phyloP scores from a whole-genome alignment of 2,329 filamentous ascomycete genomes.

The Onygena corvina region DNA sequence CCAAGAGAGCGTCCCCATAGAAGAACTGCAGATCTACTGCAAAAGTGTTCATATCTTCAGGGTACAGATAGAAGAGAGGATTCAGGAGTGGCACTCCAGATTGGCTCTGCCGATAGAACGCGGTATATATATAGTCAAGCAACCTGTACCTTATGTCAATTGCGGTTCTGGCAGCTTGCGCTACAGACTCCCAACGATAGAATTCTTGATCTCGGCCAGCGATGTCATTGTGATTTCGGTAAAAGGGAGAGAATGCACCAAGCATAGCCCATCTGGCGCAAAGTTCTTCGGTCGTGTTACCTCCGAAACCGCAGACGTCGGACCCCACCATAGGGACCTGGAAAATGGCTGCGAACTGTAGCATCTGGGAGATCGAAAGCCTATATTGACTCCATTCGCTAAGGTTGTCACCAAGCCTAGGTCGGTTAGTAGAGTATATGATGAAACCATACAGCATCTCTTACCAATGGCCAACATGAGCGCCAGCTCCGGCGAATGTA shows the following conservation, averaged over 20 bases:
- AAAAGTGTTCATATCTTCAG: constrained; percentile 42
- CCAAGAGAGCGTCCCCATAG: constrained; percentile 45
- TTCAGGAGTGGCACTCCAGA: constrained; percentile 55
- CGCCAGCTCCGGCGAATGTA: constrained; percentile 56
- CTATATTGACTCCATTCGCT: constrained; percentile 49
- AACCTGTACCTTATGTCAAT: constrained; percentile 63
- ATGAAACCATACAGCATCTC: not conserved
- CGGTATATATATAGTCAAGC: constrained; percentile 71
- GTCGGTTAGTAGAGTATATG: not conserved
- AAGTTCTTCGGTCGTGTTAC: constrained; percentile 53
- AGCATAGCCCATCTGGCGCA: constrained; percentile 66
- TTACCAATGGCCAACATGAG: constrained; percentile 39
- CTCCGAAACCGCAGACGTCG: constrained; percentile 67
- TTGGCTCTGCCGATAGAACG: constrained; percentile 47
- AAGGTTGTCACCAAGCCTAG: constrained; percentile 48
- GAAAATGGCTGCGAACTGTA: constrained; percentile 53
- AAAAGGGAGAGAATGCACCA: constrained; percentile 64
- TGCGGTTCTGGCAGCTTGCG: constrained; percentile 52
- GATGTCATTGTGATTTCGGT: constrained; percentile 57
- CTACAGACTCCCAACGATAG: constrained; percentile 55
- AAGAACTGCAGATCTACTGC: constrained; percentile 46
- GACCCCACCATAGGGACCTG: constrained; percentile 57
- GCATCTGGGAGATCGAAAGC: constrained; percentile 46
- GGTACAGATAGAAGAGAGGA: constrained; percentile 63
- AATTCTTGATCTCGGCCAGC: constrained; percentile 53